Base-by-base conservation (phyloP, 805 yeast genomes). In the Wickerhamiella parazyma region DNA sequence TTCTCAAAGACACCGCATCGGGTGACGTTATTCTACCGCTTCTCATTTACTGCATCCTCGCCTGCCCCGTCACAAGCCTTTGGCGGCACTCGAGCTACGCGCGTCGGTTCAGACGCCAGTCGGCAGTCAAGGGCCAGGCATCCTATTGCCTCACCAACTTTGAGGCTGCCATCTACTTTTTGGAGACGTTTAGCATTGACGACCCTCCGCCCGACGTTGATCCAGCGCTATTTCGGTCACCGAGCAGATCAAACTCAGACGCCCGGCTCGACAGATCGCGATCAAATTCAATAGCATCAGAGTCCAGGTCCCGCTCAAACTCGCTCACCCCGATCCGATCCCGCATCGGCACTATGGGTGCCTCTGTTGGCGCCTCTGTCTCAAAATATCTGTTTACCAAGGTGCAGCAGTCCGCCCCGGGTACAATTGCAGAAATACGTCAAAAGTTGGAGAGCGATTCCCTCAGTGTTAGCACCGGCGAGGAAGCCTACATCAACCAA, bases 71-170 rank as follows among this genome's bases (percentile, higher is more conserved):
- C n/a, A 55, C 61, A 2, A 50, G 60, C 43, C 47, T 63, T 42
- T 60, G 61, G 56, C 58, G 59, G 18, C 65, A 64, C 44, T 49
- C 65, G 37, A 39, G 55, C 29, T 66, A 58, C 49, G 59, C 65
- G 38, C 59, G 58, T 34, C 55, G 71, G 33, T 66, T 65, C 49
- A 55, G 71, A 21, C 60, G 66, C 29, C 43, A 49, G 6, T 44
- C 50, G 6, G 51, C 51, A 6, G 42, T 65, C 10, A 49, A 53
- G 20, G 70, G 70, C 17, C 68, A 65, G 42, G 48, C 59, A 7
- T 55, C 60, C 29, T 66, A 67, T 49, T 64, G 69, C 48, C 51
- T 66, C 33, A 66, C 71, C 16, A 66, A 67, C 46, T 53, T 65
- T 31, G 71, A 66, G 44, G 71, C 71, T 2, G 66, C 67, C 6